phyloP scores from a whole-genome alignment of 345 rosid species.

The Cardamine chenopodiifolia region DNA sequence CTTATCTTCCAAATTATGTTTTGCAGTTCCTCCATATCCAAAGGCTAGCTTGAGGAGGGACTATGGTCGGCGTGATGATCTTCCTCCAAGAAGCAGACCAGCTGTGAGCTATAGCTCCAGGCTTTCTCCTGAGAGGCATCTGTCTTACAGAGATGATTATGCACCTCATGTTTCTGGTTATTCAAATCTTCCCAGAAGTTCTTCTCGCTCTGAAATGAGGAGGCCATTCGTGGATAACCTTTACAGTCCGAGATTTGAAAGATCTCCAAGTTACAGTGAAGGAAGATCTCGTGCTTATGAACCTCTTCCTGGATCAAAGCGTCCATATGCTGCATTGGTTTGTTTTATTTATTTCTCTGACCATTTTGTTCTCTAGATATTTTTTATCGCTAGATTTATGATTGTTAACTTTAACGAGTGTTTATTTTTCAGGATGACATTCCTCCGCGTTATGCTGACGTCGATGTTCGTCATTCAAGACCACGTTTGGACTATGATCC shows the following conservation, averaged over 20 bases:
- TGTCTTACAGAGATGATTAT: constrained; percentile 80
- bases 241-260: constrained; percentile 77
- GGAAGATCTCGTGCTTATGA: constrained; percentile 86
- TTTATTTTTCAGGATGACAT: constrained; percentile 65
- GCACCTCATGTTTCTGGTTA: constrained; percentile 72
- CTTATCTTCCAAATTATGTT: constrained; percentile 20
- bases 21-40: constrained; percentile 69
- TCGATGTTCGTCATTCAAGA: constrained; percentile 73
- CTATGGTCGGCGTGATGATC: constrained; percentile 71
- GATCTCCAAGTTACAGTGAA: constrained; percentile 77
- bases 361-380: constrained; percentile 3
- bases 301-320: constrained; percentile 81
- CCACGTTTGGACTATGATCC: constrained; percentile 88
- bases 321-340: constrained; percentile 83
- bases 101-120: constrained; percentile 76
- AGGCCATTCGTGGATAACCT: constrained; percentile 82
- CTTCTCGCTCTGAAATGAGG: constrained; percentile 70
- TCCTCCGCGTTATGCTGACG: constrained; percentile 84
- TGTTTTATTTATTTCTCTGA: constrained; percentile 36
- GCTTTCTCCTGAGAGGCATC: constrained; percentile 70
- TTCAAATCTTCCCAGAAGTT: constrained; percentile 66
- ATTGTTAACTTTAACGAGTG: constrained; percentile 1
- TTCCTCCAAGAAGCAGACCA: constrained; percentile 79
- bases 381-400: neutral
- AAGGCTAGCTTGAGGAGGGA: constrained; percentile 85